Conservation (phyloP, 192 early-diverging fungal species). For the Dissophora ornata region DNA sequence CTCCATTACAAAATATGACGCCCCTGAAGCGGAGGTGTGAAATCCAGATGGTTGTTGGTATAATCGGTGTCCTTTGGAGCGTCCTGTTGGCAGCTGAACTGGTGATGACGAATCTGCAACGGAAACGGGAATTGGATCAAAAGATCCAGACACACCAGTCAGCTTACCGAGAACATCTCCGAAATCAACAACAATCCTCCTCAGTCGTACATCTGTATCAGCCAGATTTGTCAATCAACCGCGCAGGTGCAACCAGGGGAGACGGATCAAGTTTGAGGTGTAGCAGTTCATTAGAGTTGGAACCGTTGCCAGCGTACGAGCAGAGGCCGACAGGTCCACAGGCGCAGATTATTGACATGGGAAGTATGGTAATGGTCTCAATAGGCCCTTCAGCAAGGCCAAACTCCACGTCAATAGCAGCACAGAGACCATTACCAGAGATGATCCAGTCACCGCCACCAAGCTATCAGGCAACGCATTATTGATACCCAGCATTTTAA, state of each 20-base stretch:
- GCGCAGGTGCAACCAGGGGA: no score
- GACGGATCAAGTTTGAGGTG: no score
- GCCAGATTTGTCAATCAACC: conserved; percentile 6
- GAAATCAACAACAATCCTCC: background rate
- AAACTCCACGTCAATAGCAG: no score
- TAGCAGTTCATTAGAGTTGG: background rate
- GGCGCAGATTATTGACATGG: conserved; percentile 23
- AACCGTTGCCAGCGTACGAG: conserved; percentile 18
- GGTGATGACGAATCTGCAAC: conserved; percentile 2
- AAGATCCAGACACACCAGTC: background rate
- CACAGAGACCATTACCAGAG: background rate
- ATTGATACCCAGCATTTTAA: background rate
- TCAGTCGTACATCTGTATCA: conserved; percentile 10
- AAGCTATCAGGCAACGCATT: no score
- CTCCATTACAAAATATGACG: background rate
- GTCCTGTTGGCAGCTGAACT: conserved; percentile 2
- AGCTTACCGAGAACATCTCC: background rate
- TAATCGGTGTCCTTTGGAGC: conserved; percentile 4
- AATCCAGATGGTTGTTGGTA: conserved; percentile 14
- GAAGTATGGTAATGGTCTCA: background rate
- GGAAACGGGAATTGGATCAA: conserved; percentile 1
- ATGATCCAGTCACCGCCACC: background rate
- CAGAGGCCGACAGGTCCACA: conserved; percentile 11
- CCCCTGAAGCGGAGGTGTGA: conserved; percentile 2
- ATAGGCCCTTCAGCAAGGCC: background rate